Base-by-base conservation (phyloP, 495 filamentous ascomycete species). In the Talaromyces borbonicus region DNA sequence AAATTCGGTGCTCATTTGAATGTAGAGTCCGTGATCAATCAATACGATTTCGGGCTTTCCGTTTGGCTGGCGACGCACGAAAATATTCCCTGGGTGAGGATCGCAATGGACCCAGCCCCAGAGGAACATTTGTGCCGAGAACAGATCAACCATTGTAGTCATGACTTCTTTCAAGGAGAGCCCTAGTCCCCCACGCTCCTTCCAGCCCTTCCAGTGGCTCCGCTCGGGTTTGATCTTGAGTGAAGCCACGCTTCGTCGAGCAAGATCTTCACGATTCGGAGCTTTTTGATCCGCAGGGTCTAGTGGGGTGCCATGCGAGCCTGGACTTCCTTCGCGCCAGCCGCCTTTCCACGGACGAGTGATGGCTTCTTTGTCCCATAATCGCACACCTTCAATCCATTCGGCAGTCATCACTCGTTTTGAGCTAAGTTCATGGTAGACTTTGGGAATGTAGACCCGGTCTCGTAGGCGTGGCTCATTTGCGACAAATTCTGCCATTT, bases 1-100 rank as follows among this genome's bases (percentile, higher is more conserved):
- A 66, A 96, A 95, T 52, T 78, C 69, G 7, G 86, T 81, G 22
- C 77, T 72, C 81, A 95, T 90, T 57, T 83, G 82, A 44, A 98
- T 85, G 63, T 98, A 98, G 23, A 98, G 75, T 0, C 90, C 90
- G 60, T 98, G 90, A 63, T 98, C 90, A 54, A 98, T 95, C 8
- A 98, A 81, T 1, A 96, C 89, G 14, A 98, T 72, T 61, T 98
- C 88, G 1, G 92, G 73, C 30, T 83, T 75, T 24, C 90, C 90
- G 24, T 69, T 79, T 2, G 89, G 87, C 15, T 85, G 69, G 1
- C 92, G 84, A 1, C 90, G 79, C 56, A 96, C 84, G 65, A 98
- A 93, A 56, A 98, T 93, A 61, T 98, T 98, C 0, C 90, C 90
- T 0, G 92, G 92, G 55, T 98, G 90, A 2, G 90, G 90, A 59